Conservation (phyloP, 441 rosid species). For the Erodium trifolium region DNA sequence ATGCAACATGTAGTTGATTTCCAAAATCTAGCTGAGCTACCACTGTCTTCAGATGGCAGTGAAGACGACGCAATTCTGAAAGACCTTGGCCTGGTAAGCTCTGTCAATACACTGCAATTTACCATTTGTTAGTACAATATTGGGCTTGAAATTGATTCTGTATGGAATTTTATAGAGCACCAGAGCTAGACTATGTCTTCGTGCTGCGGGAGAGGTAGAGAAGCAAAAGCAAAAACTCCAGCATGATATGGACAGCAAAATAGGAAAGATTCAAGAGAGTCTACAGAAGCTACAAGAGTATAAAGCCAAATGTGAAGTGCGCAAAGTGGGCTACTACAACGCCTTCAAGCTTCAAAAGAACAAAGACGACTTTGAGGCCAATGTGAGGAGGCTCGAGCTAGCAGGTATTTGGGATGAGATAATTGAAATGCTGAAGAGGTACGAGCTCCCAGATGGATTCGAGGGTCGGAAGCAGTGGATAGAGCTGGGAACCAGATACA, state of each 20-base stretch:
- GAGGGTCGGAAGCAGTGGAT: slow-evolving; percentile 22
- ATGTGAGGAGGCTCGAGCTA: slow-evolving; percentile 57
- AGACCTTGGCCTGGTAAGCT: slow-evolving; percentile 61
- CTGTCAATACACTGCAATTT: not conserved
- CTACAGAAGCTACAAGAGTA: slow-evolving; percentile 33
- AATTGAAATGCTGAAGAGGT: slow-evolving; percentile 49
- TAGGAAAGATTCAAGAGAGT: slow-evolving; percentile 16
- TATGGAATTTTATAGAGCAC: slow-evolving; percentile 36
- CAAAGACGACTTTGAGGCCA: slow-evolving; percentile 53
- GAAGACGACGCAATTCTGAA: slow-evolving; percentile 24
- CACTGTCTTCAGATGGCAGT: slow-evolving; percentile 26
- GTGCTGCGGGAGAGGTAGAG: slow-evolving; percentile 53
- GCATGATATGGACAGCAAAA: slow-evolving; percentile 24
- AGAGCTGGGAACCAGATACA: slow-evolving; percentile 40
- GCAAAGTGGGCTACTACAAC: slow-evolving; percentile 48
- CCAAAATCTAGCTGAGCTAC: slow-evolving; percentile 28
- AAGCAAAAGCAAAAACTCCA: slow-evolving; percentile 39
- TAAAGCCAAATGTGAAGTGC: slow-evolving; percentile 29
- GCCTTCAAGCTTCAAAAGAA: slow-evolving; percentile 42
- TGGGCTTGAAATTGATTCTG: not conserved
- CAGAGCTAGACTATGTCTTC: slow-evolving; percentile 47
- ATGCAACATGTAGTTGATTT: slow-evolving; percentile 20
- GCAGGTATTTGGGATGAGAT: slow-evolving; percentile 63
- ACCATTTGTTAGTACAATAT: not conserved
- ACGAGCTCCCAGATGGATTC: slow-evolving; percentile 57